Base-by-base conservation (phyloP, 352 stramenopile genomes). In the Ochromonadaceae sp. region DNA sequence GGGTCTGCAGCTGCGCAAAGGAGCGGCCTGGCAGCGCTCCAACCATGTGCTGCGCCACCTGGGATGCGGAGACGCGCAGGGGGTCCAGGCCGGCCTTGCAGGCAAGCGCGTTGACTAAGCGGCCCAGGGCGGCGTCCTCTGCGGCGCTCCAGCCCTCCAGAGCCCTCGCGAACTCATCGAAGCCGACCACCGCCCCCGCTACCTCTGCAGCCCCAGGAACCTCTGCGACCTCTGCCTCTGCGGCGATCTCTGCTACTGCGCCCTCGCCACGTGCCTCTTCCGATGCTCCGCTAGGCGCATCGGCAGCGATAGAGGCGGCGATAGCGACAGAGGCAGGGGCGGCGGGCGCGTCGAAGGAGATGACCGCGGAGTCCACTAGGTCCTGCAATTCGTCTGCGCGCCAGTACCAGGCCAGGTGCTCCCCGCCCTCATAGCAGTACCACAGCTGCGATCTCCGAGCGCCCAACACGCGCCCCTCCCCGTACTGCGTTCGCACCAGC, bases 321-420 rank as follows among this genome's bases (percentile, higher is more conserved):
- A n/a, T n/a, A n/a, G n/a, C n/a, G n/a, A n/a, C n/a, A n/a, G n/a
- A n/a, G n/a, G n/a, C n/a, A n/a, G n/a, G n/a, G n/a, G n/a, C n/a
- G n/a, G n/a, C n/a, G n/a, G n/a, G n/a, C n/a, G n/a, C n/a, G n/a
- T n/a, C n/a, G n/a, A n/a, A n/a, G n/a, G n/a, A n/a, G n/a, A n/a
- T n/a, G n/a, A n/a, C n/a, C n/a, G n/a, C n/a, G n/a, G n/a, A n/a
- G n/a, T n/a, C 7, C 57, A 75, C 30, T 20, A 74, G 42, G 40
- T 72, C 70, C 26, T 32, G 40, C 34, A 77, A 46, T 43, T 76
- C 70, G 26, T 65, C 38, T 28, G 39, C 43, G 10, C 40, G 69
- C 69, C 69, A 76, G 55, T 76, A 76, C 70, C 69, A 76, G 14
- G 70, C 70, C 4, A 35, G 30, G 5, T 60, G 25, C 9, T 55